Evolutionary conservation across 1,284 basidiomycete species (phyloP), one percentile per base, ranked within the genome.

Genomic region (Flammula alnicola): DNA sequence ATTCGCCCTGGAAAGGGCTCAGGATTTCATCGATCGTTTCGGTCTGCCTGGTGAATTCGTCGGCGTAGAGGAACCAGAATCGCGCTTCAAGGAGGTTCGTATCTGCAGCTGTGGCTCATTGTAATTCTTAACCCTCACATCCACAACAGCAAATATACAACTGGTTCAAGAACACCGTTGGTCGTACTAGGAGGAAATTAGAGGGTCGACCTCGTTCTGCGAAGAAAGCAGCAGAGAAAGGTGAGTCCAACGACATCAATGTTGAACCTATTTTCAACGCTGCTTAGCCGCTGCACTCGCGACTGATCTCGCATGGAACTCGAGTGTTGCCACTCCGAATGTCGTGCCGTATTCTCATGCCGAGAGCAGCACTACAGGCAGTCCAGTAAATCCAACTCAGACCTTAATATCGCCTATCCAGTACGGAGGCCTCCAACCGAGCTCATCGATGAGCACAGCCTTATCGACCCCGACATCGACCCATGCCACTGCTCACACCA

Each of bases 101-200:
- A 32, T 29, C 39, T 44, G 6, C 32, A 19, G 14, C 38, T 37
- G 46, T 11, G 16, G 12, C 31, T 16, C 12, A 17, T 6, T 9
- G 7, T 19, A 22, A 25, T 12, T 44, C 42, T 50, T 54, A 36
- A 37, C 52, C 26, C 39, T 38, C 32, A 17, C 39, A 25, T 45
- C 14, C 31, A 45, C 26, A 36, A 44, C 55, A 82, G 81, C 80
- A 83, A 77, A 80, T 83, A 51, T 83, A 83, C 67, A 84, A 83
- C 55, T 83, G 81, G 81, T 83, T 81, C 67, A 84, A 83, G 67
- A 83, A 83, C 60, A 83, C 81, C 10, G 74, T 81, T 43, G 81
- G 81, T 3, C 71, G 81, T 19, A 78, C 76, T 5, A 68, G 78
- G 46, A 69, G 81, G 33, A 82, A 80, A 61, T 66, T 75, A 42